Base-by-base conservation (phyloP, 1,284 basidiomycete genomes). In the Ceratobasidium sp. region DNA sequence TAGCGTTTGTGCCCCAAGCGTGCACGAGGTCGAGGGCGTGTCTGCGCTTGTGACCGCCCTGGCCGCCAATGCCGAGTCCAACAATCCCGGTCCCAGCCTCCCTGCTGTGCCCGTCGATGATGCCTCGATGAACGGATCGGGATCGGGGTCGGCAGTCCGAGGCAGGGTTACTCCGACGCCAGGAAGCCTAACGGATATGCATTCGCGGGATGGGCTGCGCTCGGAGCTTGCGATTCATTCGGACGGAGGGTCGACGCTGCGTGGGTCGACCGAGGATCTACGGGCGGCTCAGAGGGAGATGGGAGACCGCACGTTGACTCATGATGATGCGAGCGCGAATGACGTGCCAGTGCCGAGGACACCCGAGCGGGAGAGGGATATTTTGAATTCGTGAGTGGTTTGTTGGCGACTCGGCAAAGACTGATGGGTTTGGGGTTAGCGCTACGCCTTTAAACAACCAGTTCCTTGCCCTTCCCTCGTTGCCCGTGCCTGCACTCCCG, bases 391-490 rank as follows among this genome's bases (percentile, higher is more conserved):
- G 71, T 74, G 29, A 64, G 71, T 65, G 2, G 9, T 25, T 73
- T 40, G 32, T 46, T 19, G 49, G 11, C 34, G 15, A 1, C 17
- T 7, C 46, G 32, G n/a, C n/a, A 11, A 19, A 34, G 22, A 15
- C 51, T 37, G 46, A 67, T 43, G 22, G 19, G 25, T 46, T 1
- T 37, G 1, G 65, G 7, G 6, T 62, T 68, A 78, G 78, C 51
- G 71, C 78, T 8, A 78, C 78, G 44, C 78, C 78, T 1, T 44
- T 78, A 40, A 78, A 78, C 59, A 77, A 78, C 54, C 77, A 76
- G 52, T 78, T 78, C 46, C 56, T 78, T 32, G 71, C 78, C 0
- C 71, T 74, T 7, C 40, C 61, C 5, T 59, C 59, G 11, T 19
- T 65, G 17, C 59, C 44, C 11, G 46, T 22, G 1, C 51, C 66